These are phyloP conservation scores for Mycocentrospora acerina DNA, from an alignment of 2,329 filamentous ascomycete genomes.

Conservation along the genomic window DNA sequence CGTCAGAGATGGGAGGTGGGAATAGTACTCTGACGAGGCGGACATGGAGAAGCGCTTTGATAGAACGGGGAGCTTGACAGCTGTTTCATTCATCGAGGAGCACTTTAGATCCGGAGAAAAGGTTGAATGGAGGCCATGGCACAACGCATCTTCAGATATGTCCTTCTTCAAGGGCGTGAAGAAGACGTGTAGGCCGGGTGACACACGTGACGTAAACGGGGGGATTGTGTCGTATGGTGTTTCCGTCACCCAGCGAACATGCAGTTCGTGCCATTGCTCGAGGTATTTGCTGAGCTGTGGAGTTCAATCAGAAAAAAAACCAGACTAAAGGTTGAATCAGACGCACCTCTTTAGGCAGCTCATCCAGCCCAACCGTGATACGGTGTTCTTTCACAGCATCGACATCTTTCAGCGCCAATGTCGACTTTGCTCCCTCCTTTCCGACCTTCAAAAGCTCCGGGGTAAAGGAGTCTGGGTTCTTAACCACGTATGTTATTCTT, in stretches of 20 bases:
- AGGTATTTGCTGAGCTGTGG: conserved; percentile 58
- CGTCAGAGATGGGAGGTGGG: conserved; percentile 49
- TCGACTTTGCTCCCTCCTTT: conserved; percentile 36
- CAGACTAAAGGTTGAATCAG: neutral
- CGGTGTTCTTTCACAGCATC: conserved; percentile 75
- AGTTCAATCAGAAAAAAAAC: neutral
- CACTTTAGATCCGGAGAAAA: conserved; percentile 62
- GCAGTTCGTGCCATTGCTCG: conserved; percentile 67
- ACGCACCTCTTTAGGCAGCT: conserved; percentile 68
- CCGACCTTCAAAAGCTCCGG: conserved; percentile 63
- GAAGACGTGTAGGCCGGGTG: conserved; percentile 80
- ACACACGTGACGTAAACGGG: conserved; percentile 73
- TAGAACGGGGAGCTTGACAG: conserved; percentile 59
- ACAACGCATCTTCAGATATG: conserved; percentile 48
- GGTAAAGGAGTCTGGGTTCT: conserved; percentile 65
- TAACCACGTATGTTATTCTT: conserved; percentile 73
- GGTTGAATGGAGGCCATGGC: conserved; percentile 57
- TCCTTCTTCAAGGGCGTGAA: conserved; percentile 61
- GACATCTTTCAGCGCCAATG: conserved; percentile 60
- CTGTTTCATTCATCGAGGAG: conserved; percentile 56
- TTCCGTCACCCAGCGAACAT: conserved; percentile 75
- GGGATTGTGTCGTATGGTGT: conserved; percentile 59
- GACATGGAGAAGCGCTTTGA: conserved; percentile 64
- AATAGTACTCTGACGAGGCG: conserved; percentile 70
- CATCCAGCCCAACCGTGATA: conserved; percentile 70